Conservation (phyloP, 164 flowering plant species). For the Berberis vulgaris region DNA sequence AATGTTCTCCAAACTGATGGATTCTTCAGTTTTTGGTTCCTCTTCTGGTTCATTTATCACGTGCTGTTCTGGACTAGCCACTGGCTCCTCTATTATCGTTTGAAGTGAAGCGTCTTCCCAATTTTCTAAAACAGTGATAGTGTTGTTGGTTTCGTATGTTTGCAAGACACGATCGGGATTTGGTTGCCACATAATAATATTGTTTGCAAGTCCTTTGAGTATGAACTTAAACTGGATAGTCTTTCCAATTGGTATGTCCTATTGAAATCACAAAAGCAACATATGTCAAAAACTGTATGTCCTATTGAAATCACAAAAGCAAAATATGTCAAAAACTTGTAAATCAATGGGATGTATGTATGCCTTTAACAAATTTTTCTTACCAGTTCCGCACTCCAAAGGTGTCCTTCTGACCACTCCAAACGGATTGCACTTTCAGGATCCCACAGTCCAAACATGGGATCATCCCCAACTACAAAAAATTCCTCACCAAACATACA, state of each 20-base stretch:
- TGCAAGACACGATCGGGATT: conserved; percentile 53
- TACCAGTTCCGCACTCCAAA: conserved; percentile 69
- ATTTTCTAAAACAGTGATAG: conserved; percentile 44
- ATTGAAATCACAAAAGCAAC: conserved; percentile 1
- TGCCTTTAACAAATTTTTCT: conserved; percentile 10
- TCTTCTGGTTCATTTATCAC: not conserved
- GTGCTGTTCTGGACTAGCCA: conserved; percentile 3
- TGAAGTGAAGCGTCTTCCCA: conserved; percentile 60
- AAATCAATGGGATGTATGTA: not conserved
- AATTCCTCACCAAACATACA: conserved; percentile 73
- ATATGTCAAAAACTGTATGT: no score
- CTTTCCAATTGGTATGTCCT: conserved; percentile 64
- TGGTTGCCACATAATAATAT: conserved; percentile 57
- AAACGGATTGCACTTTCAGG: conserved; percentile 49
- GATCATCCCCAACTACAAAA: conserved; percentile 62
- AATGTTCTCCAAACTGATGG: conserved; percentile 12
- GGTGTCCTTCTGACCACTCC: conserved; percentile 79
- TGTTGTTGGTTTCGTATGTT: conserved; percentile 51
- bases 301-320: no score
- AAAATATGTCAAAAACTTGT: not conserved
- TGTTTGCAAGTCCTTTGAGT: conserved; percentile 27
- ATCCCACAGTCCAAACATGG: conserved; percentile 66
- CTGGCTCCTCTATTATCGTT: conserved; percentile 37
- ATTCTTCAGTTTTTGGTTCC: not conserved
- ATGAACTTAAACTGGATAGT: conserved; percentile 62